These are phyloP conservation scores for Phaeodactylum tricornutum DNA, from an alignment of 108 stramenopile genomes.

Conservation along the genomic window DNA sequence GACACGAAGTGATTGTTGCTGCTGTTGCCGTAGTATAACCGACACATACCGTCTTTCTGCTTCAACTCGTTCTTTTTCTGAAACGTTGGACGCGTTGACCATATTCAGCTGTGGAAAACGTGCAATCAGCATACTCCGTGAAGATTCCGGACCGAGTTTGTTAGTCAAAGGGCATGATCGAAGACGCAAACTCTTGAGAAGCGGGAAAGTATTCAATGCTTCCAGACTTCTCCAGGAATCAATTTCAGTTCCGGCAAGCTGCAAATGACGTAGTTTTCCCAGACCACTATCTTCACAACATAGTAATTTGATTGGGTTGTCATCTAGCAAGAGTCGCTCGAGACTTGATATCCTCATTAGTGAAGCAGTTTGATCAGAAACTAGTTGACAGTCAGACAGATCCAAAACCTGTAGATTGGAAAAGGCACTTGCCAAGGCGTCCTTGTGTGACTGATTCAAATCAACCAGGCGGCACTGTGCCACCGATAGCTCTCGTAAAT, in stretches of 20 bases:
- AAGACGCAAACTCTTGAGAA: constrained; percentile 43
- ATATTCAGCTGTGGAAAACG: constrained; percentile 44
- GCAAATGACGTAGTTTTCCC: constrained; percentile 33
- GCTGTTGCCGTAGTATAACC: constrained; percentile 13
- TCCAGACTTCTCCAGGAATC: constrained; percentile 60
- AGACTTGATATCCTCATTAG: too few relatives aligned
- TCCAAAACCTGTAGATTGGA: constrained; percentile 35
- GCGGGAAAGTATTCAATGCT: constrained; percentile 23
- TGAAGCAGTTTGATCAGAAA: too few relatives aligned
- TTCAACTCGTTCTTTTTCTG: constrained; percentile 54
- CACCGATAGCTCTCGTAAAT: constrained; percentile 66
- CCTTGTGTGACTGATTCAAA: too few relatives aligned
- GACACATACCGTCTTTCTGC: constrained; percentile 74
- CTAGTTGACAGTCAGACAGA: too few relatives aligned
- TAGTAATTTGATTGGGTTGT: constrained; percentile 54
- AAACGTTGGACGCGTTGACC: constrained; percentile 66
- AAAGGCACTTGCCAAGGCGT: constrained; percentile 30
- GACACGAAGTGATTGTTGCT: too few relatives aligned
- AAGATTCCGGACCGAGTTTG: constrained; percentile 59
- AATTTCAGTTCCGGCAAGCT: constrained; percentile 57
- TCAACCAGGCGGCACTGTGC: constrained; percentile 57
- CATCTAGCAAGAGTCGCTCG: constrained; percentile 71
- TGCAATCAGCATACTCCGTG: constrained; percentile 63
- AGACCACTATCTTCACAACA: not conserved
- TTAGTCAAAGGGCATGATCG: constrained; percentile 62